A percentile compares a stretch with the other conserved stretches of the same genome.
These are phyloP conservation scores for Globisporangium cylindrosporum DNA, from an alignment of 352 stramenopile genomes.

Conservation along the genomic window DNA sequence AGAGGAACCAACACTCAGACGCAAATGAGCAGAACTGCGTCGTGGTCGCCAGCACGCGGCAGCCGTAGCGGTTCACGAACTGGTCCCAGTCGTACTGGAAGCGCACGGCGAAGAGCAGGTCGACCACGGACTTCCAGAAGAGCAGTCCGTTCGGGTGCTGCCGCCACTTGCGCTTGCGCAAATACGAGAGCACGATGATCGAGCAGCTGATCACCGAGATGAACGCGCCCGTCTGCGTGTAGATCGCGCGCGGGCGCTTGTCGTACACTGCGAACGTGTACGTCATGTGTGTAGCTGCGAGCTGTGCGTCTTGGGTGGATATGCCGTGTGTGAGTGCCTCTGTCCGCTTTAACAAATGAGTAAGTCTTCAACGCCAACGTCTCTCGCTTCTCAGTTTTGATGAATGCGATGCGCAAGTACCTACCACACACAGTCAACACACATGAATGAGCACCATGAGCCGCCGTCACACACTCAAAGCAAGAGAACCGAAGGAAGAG, in stretches of 20 bases:
- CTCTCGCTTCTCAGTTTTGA: neutral
- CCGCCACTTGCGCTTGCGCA: slow-evolving; percentile 63
- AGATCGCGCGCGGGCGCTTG: slow-evolving; percentile 38
- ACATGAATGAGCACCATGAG: neutral
- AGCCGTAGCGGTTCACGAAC: slow-evolving; percentile 45
- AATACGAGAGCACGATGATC: slow-evolving; percentile 64
- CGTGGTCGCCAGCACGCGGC: slow-evolving; percentile 51
- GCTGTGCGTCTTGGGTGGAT: neutral
- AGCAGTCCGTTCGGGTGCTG: slow-evolving; percentile 82
- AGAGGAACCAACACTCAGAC: slow-evolving; percentile 87
- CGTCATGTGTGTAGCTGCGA: slow-evolving; percentile 6
- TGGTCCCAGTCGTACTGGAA: slow-evolving; percentile 73
- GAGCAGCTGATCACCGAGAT: slow-evolving; percentile 78
- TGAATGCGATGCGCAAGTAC: neutral
- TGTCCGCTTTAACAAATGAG: neutral
- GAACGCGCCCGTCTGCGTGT: slow-evolving; percentile 62
- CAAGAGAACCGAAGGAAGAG: neutral
- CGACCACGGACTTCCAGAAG: slow-evolving; percentile 77
- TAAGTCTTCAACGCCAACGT: neutral
- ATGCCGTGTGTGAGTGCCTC: neutral
- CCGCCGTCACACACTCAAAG: neutral
- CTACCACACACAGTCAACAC: neutral
- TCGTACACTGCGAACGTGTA: slow-evolving; percentile 23
- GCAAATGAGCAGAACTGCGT: slow-evolving; percentile 78
- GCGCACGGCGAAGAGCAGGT: slow-evolving; percentile 70